A percentile compares a stretch with the other conserved stretches of the same genome.
Conservation (phyloP, 257 asterid species). For the Solanum ahanhuiri region DNA sequence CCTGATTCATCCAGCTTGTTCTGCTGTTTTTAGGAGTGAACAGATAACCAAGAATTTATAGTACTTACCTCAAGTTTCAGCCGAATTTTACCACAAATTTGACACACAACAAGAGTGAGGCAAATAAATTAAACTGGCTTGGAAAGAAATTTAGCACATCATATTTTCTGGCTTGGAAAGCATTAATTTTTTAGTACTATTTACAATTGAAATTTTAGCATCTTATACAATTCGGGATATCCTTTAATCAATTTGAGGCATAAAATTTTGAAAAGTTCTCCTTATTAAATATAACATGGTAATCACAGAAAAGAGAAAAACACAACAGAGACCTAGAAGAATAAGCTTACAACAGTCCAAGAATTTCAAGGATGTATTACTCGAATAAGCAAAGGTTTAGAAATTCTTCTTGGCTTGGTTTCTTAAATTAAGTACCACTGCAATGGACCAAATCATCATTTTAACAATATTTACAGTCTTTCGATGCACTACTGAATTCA, state of each 20-base stretch:
- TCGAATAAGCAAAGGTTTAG: background rate
- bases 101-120: background rate
- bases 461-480: background rate
- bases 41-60: no score
- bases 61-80: no score
- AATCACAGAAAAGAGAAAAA: background rate
- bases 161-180: background rate
- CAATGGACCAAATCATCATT: background rate
- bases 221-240: background rate
- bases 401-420: background rate
- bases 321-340: background rate
- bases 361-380: background rate
- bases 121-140: background rate
- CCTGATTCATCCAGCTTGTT: no score
- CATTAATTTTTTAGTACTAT: background rate
- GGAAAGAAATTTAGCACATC: background rate
- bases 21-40: no score
- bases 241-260: background rate
- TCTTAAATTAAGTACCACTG: background rate
- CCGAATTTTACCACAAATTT: no score
- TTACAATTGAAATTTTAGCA: background rate
- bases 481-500: background rate
- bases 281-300: background rate
- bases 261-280: no score
- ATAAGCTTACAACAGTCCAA: background rate